Conservation (phyloP, 768 basidiomycete genomes). For the Rhodotorula diobovata region DNA sequence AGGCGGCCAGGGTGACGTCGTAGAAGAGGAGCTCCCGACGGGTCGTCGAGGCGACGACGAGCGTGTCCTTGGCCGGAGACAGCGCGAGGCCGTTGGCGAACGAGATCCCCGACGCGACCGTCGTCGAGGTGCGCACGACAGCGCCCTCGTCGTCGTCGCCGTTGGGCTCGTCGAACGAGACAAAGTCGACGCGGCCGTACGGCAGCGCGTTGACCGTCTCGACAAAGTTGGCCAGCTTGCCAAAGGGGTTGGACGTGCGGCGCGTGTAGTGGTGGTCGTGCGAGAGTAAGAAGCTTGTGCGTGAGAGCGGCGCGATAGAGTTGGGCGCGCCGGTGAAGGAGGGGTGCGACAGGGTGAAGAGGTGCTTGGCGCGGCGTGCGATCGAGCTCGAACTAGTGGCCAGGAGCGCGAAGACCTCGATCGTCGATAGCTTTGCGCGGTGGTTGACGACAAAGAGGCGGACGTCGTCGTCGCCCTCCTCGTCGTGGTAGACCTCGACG, state of each 20-base stretch:
- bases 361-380: conserved; percentile 50
- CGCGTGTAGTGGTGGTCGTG: conserved; percentile 69
- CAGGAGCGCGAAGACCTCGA: conserved; percentile 62
- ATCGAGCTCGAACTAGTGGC: background rate
- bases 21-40: conserved; percentile 5
- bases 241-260: conserved; percentile 55
- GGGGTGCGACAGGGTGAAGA: conserved; percentile 60
- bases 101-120: conserved; percentile 54
- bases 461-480: background rate
- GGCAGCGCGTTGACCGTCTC: conserved; percentile 52
- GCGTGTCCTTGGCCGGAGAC: conserved; percentile 53
- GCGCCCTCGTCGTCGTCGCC: background rate
- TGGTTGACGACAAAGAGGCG: conserved; percentile 65
- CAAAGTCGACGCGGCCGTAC: conserved; percentile 4
- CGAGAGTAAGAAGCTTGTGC: conserved; percentile 65
- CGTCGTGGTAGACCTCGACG: conserved; percentile 47
- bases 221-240: conserved; percentile 54
- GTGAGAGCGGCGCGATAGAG: conserved; percentile 61
- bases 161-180: background rate
- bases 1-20: background rate
- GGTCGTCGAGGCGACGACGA: conserved; percentile 59
- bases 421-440: conserved; percentile 57
- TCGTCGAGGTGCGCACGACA: background rate
- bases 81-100: conserved; percentile 69
- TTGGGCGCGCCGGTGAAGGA: conserved; percentile 62